phyloP scores from a whole-genome alignment of 2,329 filamentous ascomycete species.

The Aspergillus ibericus region DNA sequence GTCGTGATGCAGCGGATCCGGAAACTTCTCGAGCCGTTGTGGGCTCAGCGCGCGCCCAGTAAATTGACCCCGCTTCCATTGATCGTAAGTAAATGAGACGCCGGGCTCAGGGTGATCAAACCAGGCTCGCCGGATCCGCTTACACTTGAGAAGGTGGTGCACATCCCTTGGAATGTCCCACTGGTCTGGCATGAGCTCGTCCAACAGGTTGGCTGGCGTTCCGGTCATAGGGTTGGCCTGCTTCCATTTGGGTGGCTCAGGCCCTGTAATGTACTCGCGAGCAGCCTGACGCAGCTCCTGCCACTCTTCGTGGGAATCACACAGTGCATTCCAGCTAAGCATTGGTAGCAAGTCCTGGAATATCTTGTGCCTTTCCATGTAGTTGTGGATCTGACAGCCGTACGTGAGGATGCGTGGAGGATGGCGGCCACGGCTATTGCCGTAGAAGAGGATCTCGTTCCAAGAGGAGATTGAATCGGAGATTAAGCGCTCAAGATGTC shows the following conservation, averaged over 20 bases:
- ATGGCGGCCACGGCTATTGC: neutral
- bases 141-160: neutral
- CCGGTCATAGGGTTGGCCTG: neutral
- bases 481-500: slow-evolving; percentile 1
- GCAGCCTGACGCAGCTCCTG: neutral
- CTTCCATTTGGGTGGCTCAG: neutral
- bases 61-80: neutral
- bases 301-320: neutral
- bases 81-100: neutral
- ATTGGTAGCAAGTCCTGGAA: neutral
- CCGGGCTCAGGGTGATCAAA: neutral
- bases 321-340: neutral
- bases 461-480: slow-evolving; percentile 1
- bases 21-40: neutral
- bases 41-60: neutral
- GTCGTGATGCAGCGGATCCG: neutral
- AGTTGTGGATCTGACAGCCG: slow-evolving; percentile 1
- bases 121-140: neutral
- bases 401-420: slow-evolving; percentile 10
- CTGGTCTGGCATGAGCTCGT: neutral
- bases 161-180: neutral
- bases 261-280: neutral
- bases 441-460: slow-evolving; percentile 9
- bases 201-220: neutral
- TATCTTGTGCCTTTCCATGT: neutral